A percentile compares a stretch with the other conserved stretches of the same genome.
These are phyloP conservation scores for Linnemannia hyalina DNA, from an alignment of 192 early-diverging fungal genomes.

Conservation along the genomic window DNA sequence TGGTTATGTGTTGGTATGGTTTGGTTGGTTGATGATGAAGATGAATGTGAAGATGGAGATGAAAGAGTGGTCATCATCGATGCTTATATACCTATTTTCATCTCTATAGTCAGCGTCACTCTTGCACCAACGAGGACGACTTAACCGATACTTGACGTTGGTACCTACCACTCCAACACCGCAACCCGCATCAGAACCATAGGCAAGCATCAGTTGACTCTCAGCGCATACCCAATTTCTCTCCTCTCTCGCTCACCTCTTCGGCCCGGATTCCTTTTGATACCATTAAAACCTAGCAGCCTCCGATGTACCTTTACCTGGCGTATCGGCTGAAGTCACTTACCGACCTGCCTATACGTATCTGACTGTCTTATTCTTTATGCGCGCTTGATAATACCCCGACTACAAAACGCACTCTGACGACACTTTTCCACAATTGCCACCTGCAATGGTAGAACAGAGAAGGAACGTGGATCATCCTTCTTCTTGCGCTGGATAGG, in stretches of 20 bases:
- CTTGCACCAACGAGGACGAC: background rate
- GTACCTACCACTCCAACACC: background rate
- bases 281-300: background rate
- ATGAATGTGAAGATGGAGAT: background rate
- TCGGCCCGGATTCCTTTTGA: background rate
- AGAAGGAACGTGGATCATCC: background rate
- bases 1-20: background rate
- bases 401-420: background rate
- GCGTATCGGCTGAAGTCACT: background rate
- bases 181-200: background rate
- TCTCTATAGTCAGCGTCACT: background rate
- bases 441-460: background rate
- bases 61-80: background rate
- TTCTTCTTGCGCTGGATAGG: background rate
- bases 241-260: background rate
- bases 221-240: background rate
- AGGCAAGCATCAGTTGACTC: background rate
- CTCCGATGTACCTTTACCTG: no score
- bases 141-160: background rate
- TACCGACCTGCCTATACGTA: background rate
- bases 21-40: background rate
- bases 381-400: background rate
- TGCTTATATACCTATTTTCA: background rate
- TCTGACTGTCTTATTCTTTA: background rate
- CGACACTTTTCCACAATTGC: background rate